Evolutionary conservation across 257 asterid species (phyloP).

Genomic region (Nicotiana attenuata): DNA sequence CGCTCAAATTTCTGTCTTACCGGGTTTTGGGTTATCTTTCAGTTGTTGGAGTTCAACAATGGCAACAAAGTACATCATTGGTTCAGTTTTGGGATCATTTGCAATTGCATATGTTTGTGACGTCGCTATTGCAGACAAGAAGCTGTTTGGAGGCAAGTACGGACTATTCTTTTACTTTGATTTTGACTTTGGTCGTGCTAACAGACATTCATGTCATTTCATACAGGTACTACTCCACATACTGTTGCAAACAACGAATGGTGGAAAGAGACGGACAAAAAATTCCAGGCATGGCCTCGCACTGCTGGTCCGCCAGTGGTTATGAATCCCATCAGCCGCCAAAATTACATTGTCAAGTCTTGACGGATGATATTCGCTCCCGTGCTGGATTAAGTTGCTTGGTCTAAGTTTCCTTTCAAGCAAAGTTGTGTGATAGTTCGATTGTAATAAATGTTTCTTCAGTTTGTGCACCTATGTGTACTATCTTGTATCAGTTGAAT

Average conservation of each 20-base stretch:
- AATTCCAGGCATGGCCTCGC: slow-evolving; percentile 97
- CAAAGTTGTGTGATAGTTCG: neutral
- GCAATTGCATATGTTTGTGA: slow-evolving; percentile 33
- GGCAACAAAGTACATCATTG: slow-evolving; percentile 26
- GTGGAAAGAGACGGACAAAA: slow-evolving; percentile 79
- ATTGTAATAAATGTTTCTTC: neutral
- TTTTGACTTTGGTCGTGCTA: neutral
- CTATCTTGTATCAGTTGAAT: neutral
- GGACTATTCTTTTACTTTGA: neutral
- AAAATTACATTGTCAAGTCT: slow-evolving; percentile 72
- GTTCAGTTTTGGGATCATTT: slow-evolving; percentile 28
- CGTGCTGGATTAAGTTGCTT: neutral
- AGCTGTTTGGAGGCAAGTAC: slow-evolving; percentile 29
- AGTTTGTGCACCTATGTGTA: neutral
- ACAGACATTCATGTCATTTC: neutral
- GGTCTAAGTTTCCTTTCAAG: neutral
- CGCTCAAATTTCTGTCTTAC: neutral
- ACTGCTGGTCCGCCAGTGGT: slow-evolving; percentile 97
- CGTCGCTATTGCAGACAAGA: slow-evolving; percentile 23
- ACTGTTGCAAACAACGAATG: slow-evolving; percentile 64
- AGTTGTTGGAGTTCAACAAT: slow-evolving; percentile 21
- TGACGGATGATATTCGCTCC: neutral
- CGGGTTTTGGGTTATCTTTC: neutral
- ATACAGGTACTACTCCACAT: slow-evolving; percentile 59
- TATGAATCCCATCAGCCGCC: slow-evolving; percentile 96